Conservation (phyloP, 2,329 filamentous ascomycete genomes). For the Hymenoscyphus fraxineus region DNA sequence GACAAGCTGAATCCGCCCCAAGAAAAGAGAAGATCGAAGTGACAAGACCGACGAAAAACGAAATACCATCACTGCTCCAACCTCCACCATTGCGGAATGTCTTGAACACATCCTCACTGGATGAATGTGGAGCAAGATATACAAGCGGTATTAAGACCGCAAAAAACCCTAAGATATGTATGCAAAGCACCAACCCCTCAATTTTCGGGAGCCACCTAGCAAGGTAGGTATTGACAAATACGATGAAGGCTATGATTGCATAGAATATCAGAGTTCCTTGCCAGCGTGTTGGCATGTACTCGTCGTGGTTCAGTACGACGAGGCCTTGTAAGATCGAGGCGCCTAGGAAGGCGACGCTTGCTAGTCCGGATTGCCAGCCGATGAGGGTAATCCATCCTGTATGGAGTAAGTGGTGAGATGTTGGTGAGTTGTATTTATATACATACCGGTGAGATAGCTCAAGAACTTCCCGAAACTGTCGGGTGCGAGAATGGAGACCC, state of each 20-base stretch:
- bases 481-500: conserved; percentile 39
- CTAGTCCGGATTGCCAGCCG: conserved; percentile 41
- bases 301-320: conserved; percentile 35
- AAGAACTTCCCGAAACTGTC: conserved; percentile 46
- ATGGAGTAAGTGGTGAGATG: neutral
- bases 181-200: conserved; percentile 46
- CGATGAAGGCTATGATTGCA: conserved; percentile 38
- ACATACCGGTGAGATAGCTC: conserved; percentile 48
- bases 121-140: conserved; percentile 31
- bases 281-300: conserved; percentile 38
- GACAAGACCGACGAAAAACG: conserved; percentile 44
- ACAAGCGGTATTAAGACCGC: conserved; percentile 38
- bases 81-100: conserved; percentile 43
- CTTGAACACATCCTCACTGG: conserved; percentile 40
- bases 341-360: conserved; percentile 38
- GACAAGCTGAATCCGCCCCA: conserved; percentile 31
- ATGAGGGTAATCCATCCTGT: conserved; percentile 47
- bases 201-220: conserved; percentile 45
- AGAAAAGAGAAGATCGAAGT: conserved; percentile 38
- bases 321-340: conserved; percentile 48
- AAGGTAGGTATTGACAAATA: conserved; percentile 45
- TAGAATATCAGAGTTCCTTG: conserved; percentile 43
- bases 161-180: conserved; percentile 44
- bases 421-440: neutral
- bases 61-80: conserved; percentile 42